These are phyloP conservation scores for Paramecium pentaurelia DNA, from an alignment of 73 alveolate genomes.

Conservation along the genomic window DNA sequence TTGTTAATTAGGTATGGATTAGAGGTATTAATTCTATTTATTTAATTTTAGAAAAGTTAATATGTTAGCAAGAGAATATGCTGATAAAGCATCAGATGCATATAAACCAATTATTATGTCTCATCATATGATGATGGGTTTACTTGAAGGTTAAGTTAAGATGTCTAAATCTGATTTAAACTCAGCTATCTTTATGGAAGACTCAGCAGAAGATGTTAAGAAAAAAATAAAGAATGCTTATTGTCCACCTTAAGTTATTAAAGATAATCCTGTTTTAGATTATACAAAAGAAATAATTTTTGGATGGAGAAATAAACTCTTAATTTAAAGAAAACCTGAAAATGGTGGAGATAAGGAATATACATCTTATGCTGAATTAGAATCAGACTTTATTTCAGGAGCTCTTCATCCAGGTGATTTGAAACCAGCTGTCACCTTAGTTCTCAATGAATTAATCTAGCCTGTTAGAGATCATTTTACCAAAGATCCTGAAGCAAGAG, in stretches of 20 bases:
- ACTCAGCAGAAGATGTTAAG: slow-evolving; percentile 92
- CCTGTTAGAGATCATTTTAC: slow-evolving; percentile 75
- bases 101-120: slow-evolving; percentile 96
- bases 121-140: slow-evolving; percentile 95
- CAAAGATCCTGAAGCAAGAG: slow-evolving; percentile 76
- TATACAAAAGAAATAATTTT: slow-evolving; percentile 84
- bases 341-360: slow-evolving; percentile 80
- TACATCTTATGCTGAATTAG: slow-evolving; percentile 74
- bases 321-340: slow-evolving; percentile 68
- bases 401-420: slow-evolving; percentile 89
- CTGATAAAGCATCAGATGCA: slow-evolving; percentile 71
- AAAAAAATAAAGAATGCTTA: slow-evolving; percentile 95
- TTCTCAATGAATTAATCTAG: slow-evolving; percentile 84
- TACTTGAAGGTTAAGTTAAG: slow-evolving; percentile 93
- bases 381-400: slow-evolving; percentile 80
- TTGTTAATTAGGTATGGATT: slow-evolving; percentile 98
- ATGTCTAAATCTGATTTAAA: slow-evolving; percentile 98
- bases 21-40: slow-evolving; percentile 48
- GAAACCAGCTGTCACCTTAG: slow-evolving; percentile 82
- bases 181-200: slow-evolving; percentile 99
- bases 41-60: slow-evolving; percentile 89
- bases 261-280: slow-evolving; percentile 93
- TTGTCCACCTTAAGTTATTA: slow-evolving; percentile 82
- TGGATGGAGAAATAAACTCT: slow-evolving; percentile 73
- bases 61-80: slow-evolving; percentile 98